Conservation (phyloP, 1,139 yeast genomes). For the Taiozyma sp. region DNA sequence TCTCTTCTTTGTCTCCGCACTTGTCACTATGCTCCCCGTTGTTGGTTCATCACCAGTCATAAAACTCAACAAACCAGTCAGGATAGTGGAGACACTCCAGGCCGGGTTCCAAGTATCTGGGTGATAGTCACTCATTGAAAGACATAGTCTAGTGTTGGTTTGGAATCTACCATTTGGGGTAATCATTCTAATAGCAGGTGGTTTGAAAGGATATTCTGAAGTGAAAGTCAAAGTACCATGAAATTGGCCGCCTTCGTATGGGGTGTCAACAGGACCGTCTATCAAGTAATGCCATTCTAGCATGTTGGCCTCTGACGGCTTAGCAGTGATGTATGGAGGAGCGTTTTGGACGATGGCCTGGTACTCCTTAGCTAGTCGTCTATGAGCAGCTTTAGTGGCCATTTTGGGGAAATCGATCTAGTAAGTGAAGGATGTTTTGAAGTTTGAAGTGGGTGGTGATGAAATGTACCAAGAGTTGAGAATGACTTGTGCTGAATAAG, state of each 20-base stretch:
- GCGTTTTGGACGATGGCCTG: slow-evolving; percentile 68
- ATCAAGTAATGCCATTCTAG: slow-evolving; percentile 48
- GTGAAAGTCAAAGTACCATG: slow-evolving; percentile 87
- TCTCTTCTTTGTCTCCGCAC: slow-evolving; percentile 37
- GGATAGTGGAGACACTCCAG: slow-evolving; percentile 85
- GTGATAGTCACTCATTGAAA: slow-evolving; percentile 88
- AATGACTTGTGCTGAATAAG: too few relatives aligned
- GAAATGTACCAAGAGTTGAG: too few relatives aligned
- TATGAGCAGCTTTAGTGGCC: slow-evolving; percentile 48
- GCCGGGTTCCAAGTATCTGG: slow-evolving; percentile 96
- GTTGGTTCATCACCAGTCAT: slow-evolving; percentile 64
- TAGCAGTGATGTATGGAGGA: slow-evolving; percentile 77
- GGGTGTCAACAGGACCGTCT: slow-evolving; percentile 81
- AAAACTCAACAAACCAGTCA: slow-evolving; percentile 79
- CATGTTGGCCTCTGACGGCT: slow-evolving; percentile 75
- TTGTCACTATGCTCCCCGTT: slow-evolving; percentile 54
- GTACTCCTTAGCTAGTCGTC: slow-evolving; percentile 68
- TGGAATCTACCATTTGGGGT: slow-evolving; percentile 84
- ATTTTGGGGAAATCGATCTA: slow-evolving; percentile 21
- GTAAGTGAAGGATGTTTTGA: not conserved
- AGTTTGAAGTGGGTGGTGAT: not conserved
- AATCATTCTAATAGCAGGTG: slow-evolving; percentile 85
- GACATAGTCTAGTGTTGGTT: slow-evolving; percentile 72
- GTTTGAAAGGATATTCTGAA: slow-evolving; percentile 83
- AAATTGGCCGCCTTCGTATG: slow-evolving; percentile 81